phyloP scores from a whole-genome alignment of 2,329 filamentous ascomycete species.

The Claviceps digitariae region DNA sequence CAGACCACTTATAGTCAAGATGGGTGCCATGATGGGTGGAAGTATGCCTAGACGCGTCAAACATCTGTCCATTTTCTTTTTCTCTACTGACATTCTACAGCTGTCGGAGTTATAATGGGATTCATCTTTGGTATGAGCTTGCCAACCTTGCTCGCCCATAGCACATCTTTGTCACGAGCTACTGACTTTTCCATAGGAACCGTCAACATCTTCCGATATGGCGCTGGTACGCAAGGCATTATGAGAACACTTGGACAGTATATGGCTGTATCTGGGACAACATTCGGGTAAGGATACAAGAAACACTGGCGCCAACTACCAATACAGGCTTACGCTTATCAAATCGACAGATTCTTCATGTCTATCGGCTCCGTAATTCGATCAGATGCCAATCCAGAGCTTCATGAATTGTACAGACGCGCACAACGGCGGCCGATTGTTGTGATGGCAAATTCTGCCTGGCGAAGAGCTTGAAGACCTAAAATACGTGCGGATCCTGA shows the following conservation, averaged over 20 bases:
- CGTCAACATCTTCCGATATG: slow-evolving; percentile 90
- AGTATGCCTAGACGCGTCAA: slow-evolving; percentile 50
- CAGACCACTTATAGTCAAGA: slow-evolving; percentile 42
- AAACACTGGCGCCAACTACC: neutral
- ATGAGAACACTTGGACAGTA: slow-evolving; percentile 92
- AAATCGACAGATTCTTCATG: slow-evolving; percentile 71
- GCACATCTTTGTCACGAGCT: neutral
- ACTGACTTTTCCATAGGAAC: slow-evolving; percentile 44
- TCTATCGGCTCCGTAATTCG: slow-evolving; percentile 94
- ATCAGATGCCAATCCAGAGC: slow-evolving; percentile 69
- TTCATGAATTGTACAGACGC: slow-evolving; percentile 61
- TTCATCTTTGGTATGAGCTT: slow-evolving; percentile 75
- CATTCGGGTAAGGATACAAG: slow-evolving; percentile 60
- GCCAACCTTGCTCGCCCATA: neutral
- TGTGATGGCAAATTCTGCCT: slow-evolving; percentile 24
- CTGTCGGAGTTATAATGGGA: slow-evolving; percentile 89
- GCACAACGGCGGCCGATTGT: slow-evolving; percentile 65
- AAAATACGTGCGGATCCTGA: neutral
- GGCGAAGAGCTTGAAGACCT: slow-evolving; percentile 14
- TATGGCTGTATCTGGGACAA: slow-evolving; percentile 89
- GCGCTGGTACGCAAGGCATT: slow-evolving; percentile 83
- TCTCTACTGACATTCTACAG: slow-evolving; percentile 34
- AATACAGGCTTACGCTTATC: slow-evolving; percentile 9
- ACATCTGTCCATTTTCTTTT: neutral
- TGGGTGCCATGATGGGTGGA: slow-evolving; percentile 97